Percentiles rank a stretch among this genome's conserved stretches.
phyloP scores from a whole-genome alignment of 306 rosid species.

The Medicago ruthenica region DNA sequence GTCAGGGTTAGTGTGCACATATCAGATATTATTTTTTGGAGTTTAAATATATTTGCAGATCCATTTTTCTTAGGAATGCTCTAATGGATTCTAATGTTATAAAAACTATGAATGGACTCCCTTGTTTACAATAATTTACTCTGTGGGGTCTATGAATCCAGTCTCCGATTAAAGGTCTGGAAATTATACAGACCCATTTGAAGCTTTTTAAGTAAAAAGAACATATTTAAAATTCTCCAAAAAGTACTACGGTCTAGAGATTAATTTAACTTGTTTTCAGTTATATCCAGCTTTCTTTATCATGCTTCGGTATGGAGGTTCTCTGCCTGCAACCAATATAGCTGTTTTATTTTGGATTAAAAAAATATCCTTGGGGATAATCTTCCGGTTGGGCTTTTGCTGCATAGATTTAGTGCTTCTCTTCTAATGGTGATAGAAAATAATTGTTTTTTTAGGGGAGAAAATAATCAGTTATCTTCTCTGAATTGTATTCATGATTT shows the following conservation, averaged over 20 bases:
- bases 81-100: not conserved
- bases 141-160: not conserved
- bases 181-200: slow-evolving; percentile 5
- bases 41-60: not conserved
- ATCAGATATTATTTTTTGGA: slow-evolving; percentile 20
- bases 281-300: slow-evolving; percentile 28
- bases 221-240: not conserved
- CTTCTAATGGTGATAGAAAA: slow-evolving; percentile 17
- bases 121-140: not conserved
- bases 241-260: not conserved
- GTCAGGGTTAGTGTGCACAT: slow-evolving; percentile 69
- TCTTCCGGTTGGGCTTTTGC: not conserved
- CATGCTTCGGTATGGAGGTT: slow-evolving; percentile 12
- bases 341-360: not conserved
- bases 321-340: not conserved
- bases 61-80: slow-evolving; percentile 1
- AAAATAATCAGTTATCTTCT: slow-evolving; percentile 23
- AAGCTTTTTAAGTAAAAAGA: not conserved
- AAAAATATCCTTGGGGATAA: not conserved
- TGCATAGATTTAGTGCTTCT: slow-evolving; percentile 22
- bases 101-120: slow-evolving; percentile 13
- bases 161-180: not conserved
- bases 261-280: slow-evolving; percentile 8
- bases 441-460: not conserved
- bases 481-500: slow-evolving; percentile 1